Base-by-base conservation (phyloP, 2,329 filamentous ascomycete genomes). In the Aspergillus puulaauensis region DNA sequence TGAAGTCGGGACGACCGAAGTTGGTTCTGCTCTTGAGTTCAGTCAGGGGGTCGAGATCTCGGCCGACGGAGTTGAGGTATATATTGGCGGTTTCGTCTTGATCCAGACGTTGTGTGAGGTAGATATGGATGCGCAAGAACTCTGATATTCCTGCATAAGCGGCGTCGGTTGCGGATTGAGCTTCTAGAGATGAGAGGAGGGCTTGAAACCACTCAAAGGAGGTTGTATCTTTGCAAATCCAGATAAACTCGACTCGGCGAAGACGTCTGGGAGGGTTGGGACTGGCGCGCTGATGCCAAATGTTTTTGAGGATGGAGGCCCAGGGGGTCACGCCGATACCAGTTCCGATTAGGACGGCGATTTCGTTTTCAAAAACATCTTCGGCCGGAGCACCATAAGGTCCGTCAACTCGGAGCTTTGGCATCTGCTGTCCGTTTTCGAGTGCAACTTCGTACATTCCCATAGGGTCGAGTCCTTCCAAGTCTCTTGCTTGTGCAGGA, bases 191-290 rank as follows among this genome's bases (percentile, higher is more conserved):
- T 0, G 90, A 90, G 15, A 99, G 84, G 1, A 99, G 86, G 1
- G 90, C 92, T 74, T 99, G 95, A 82, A 99, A 98, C 95, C 95
- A 99, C 78, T 98, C 95, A 70, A 99, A 99, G 0, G 93, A 96
- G 35, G 86, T 90, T 0, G 93, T 96, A 70, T 97, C 93, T 75
- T 90, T 95, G 83, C 93, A 97, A 52, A 98, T 89, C 95, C 95
- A 99, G 80, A 99, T 96, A 77, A 99, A 99, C 75, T 99, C 95
- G 33, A 99, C 93, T 74, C 95, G 89, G 59, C 92, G 90, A 47
- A 99, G 87, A 70, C 93, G 90, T 50, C 86, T 87, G 1, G 93
- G 93, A 23, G 93, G 91, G 79, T 97, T 95, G 7, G 93, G 93
- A 15, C 88, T 86, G 63, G 95, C 89, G 62, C 95, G 91, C 69